phyloP scores from a whole-genome alignment of 495 filamentous ascomycete species.

The Ascobolus immersus region DNA sequence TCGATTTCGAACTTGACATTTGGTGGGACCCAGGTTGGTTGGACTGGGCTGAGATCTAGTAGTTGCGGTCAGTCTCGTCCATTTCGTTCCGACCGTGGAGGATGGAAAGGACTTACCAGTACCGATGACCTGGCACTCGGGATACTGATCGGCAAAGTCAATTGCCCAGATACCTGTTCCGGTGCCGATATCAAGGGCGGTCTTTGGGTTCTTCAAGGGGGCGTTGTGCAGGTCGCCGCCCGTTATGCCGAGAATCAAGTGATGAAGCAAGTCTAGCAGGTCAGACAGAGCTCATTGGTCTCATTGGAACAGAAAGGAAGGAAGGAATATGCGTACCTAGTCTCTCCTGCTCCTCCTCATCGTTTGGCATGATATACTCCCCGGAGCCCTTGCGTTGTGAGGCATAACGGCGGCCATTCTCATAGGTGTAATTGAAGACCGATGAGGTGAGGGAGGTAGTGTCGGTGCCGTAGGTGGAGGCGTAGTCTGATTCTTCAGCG shows the following conservation, averaged over 20 bases:
- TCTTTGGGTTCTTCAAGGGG: background rate
- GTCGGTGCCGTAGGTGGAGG: too few species aligned
- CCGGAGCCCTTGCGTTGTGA: conserved; percentile 16
- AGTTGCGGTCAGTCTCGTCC: too few species aligned
- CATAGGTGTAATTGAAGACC: conserved; percentile 10
- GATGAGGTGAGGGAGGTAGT: background rate
- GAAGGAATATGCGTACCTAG: too few species aligned
- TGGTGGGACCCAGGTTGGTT: conserved; percentile 23
- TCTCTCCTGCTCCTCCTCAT: too few species aligned
- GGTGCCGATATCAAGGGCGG: conserved; percentile 33
- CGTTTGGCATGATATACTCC: background rate
- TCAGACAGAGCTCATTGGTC: too few species aligned
- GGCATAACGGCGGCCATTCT: conserved; percentile 34
- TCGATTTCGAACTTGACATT: conserved; percentile 25
- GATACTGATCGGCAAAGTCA: conserved; percentile 38
- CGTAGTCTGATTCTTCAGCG: too few species aligned
- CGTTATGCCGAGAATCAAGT: conserved; percentile 29
- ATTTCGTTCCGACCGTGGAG: background rate
- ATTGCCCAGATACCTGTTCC: conserved; percentile 42
- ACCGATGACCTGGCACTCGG: conserved; percentile 39
- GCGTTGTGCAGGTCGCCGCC: background rate
- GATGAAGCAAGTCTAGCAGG: conserved; percentile 26
- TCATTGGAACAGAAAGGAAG: too few species aligned
- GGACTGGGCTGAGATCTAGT: conserved; percentile 31
- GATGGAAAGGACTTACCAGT: too few species aligned